phyloP scores from a whole-genome alignment of 139 green algal species.

The Edaphochlamys debaryana region DNA sequence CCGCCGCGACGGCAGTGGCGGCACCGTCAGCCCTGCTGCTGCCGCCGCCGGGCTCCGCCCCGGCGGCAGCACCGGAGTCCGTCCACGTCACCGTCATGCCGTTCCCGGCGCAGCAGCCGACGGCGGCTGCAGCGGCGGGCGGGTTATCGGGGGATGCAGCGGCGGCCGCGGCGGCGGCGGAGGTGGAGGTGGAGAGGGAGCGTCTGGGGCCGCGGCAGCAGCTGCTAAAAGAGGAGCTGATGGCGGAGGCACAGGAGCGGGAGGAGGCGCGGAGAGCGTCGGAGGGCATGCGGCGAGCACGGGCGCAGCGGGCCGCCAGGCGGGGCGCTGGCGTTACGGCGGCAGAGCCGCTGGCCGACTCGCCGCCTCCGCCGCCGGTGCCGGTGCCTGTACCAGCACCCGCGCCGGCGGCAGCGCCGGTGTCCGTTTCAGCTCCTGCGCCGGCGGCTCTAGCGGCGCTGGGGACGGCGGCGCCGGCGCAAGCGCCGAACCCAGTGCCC shows the following conservation, averaged over 20 bases:
- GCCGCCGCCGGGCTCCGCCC: not conserved
- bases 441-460: too few species aligned
- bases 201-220: not conserved
- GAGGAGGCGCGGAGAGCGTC: not conserved
- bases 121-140: too few species aligned
- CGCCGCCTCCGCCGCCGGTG: not conserved
- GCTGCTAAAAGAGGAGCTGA: slow-evolving; percentile 7
- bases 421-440: too few species aligned
- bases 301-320: slow-evolving; percentile 6
- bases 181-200: not conserved
- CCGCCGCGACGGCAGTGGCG: too few species aligned
- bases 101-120: too few species aligned
- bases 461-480: too few species aligned
- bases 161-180: too few species aligned
- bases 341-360: not conserved
- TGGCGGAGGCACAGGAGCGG: slow-evolving; percentile 5
- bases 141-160: too few species aligned
- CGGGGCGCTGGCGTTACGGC: not conserved
- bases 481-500: too few species aligned
- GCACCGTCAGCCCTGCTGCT: not conserved
- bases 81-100: too few species aligned
- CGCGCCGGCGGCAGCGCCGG: not conserved
- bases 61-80: slow-evolving; percentile 3
- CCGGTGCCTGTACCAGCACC: not conserved
- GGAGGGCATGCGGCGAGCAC: not conserved